phyloP scores from a whole-genome alignment of 106 monocot genomes.

The Dactylorhiza incarnata region DNA sequence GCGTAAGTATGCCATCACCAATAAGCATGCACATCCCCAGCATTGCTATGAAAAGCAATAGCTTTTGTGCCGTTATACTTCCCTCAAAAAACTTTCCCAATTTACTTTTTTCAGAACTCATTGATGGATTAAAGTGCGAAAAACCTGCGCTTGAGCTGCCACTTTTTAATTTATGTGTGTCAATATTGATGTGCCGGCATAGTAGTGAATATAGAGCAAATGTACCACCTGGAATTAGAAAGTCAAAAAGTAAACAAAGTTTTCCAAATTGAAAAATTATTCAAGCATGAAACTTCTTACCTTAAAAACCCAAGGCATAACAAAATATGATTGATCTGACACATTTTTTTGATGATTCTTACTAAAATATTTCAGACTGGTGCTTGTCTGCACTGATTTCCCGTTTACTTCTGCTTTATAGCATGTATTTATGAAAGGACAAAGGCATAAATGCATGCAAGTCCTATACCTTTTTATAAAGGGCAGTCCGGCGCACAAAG shows the following conservation, averaged over 20 bases:
- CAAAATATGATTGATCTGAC: no score
- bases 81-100: slow-evolving; percentile 47
- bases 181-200: slow-evolving; percentile 52
- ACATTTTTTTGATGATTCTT: no score
- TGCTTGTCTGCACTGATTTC: no score
- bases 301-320: no score
- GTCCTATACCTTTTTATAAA: no score
- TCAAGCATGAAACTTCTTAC: no score
- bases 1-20: slow-evolving; percentile 84
- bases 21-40: slow-evolving; percentile 85
- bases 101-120: slow-evolving; percentile 11
- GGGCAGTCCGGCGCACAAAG: no score
- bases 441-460: no score
- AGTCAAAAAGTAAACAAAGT: background rate
- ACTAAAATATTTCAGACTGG: no score
- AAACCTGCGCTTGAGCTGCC: background rate
- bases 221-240: slow-evolving; percentile 53
- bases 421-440: no score
- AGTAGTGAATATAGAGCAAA: slow-evolving; percentile 81
- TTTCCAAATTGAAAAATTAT: no score
- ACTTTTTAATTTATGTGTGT: slow-evolving; percentile 42
- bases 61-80: slow-evolving; percentile 37
- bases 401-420: no score
- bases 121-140: background rate
- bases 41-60: slow-evolving; percentile 56